Base-by-base conservation (phyloP, 1,284 basidiomycete species). In the Agroathelia rolfsii region DNA sequence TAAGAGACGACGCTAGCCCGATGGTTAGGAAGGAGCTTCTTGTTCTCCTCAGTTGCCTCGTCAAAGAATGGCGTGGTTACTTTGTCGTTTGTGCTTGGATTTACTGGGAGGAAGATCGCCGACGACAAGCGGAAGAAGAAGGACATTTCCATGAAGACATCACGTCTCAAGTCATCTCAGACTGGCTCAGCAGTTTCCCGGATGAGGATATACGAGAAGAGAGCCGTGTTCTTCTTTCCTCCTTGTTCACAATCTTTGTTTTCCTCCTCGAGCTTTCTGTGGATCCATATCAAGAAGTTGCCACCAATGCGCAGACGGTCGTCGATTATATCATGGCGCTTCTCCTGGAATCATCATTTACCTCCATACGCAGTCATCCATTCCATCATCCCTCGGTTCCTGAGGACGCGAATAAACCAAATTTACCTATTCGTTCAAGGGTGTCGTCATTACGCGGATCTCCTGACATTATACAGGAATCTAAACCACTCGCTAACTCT, bases 11-110 rank as follows among this genome's bases (percentile, higher is more conserved):
- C 51, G 94, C 88, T 3, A 92, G 86, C 41, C 94, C 95, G 0
- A 86, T 96, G 75, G 93, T 94, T 5, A 68, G 95, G 41, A 96
- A 96, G 58, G 95, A 98, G 55, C 64, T 97, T 8, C 69, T 97
- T 22, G 76, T 96, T 22, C 70, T 97, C 24, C 79, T 97, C 32
- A 93, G 87, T 45, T 89, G 89, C 45, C 65, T 98, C 14, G 92
- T 94, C 10, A 85, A 89, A 51, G 92, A 96, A 56, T 97, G 93
- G 86, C 67, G 89, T 39, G 93, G 94, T 7, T 90, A 90, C 63
- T 92, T 97, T 47, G 86, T 94, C 29, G 77, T 93, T 20, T 94
- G 93, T 35, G 92, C 94, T 1, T 97, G 94, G 89, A 61, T 89
- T 16, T 92, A 93, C 59, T 89, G 87, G 78, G 85, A 94, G 52